phyloP scores from a whole-genome alignment of 2,329 filamentous ascomycete genomes.

The Juglanconis oblonga region DNA sequence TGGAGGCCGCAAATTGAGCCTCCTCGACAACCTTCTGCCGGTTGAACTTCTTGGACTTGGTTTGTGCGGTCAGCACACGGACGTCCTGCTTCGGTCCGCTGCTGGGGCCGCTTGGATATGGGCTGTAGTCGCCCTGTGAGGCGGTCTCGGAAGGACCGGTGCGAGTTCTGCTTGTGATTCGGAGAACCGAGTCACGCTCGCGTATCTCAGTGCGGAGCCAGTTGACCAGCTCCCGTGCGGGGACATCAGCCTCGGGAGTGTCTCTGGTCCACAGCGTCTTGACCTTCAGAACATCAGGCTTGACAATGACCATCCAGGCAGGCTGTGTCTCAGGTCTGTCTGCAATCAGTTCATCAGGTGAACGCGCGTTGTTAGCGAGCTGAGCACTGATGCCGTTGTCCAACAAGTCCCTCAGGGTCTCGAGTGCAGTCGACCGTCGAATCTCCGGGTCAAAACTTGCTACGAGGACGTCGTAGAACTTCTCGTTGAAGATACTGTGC shows the following conservation, averaged over 20 bases:
- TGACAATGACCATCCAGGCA: constrained; percentile 86
- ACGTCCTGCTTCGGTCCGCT: constrained; percentile 63
- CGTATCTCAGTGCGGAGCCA: constrained; percentile 82
- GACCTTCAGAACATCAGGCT: constrained; percentile 76
- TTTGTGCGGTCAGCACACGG: constrained; percentile 77
- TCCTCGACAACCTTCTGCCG: constrained; percentile 83
- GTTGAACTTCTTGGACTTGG: constrained; percentile 88
- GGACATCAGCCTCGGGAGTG: constrained; percentile 70
- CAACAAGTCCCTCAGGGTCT: constrained; percentile 78
- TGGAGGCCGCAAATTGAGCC: constrained; percentile 56
- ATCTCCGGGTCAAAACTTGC: constrained; percentile 80
- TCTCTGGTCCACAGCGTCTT: constrained; percentile 76
- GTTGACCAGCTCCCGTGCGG: constrained; percentile 66
- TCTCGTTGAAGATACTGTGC: constrained; percentile 56
- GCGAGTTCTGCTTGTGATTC: constrained; percentile 26
- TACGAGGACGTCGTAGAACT: constrained; percentile 83
- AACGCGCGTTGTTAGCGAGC: constrained; percentile 74
- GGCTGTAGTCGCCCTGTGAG: constrained; percentile 1
- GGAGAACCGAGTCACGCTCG: constrained; percentile 63
- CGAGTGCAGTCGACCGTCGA: constrained; percentile 72
- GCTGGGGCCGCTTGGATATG: constrained; percentile 24
- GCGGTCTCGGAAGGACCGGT: neutral
- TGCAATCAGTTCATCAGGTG: constrained; percentile 74
- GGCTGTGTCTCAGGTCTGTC: constrained; percentile 76
- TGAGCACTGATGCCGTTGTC: constrained; percentile 82